These are phyloP conservation scores for Pichia exigua DNA, from an alignment of 805 yeast species.

Conservation along the genomic window DNA sequence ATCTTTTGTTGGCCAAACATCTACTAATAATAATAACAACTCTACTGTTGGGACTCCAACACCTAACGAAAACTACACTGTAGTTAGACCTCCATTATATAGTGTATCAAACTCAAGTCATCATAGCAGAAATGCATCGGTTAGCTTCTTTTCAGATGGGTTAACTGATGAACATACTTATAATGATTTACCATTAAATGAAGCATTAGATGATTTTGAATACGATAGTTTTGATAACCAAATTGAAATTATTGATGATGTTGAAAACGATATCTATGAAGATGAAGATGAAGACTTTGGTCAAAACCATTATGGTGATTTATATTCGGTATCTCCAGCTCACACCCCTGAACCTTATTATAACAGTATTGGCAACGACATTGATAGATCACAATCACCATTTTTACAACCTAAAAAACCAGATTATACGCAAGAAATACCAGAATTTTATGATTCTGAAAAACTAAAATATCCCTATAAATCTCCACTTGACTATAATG, in stretches of 20 bases:
- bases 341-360: slow-evolving; percentile 7
- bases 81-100: neutral
- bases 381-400: slow-evolving; percentile 7
- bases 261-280: neutral
- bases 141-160: slow-evolving; percentile 24
- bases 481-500: slow-evolving; percentile 29
- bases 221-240: slow-evolving; percentile 7
- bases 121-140: slow-evolving; percentile 17
- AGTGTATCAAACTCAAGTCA: neutral
- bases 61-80: neutral
- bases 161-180: slow-evolving; percentile 16
- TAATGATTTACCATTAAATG: slow-evolving; percentile 17
- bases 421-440: slow-evolving; percentile 25
- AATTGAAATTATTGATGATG: slow-evolving; percentile 5
- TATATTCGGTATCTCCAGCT: neutral
- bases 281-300: neutral
- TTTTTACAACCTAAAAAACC: slow-evolving; percentile 4
- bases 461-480: slow-evolving; percentile 25
- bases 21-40: neutral
- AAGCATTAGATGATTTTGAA: slow-evolving; percentile 7
- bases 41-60: too few relatives aligned
- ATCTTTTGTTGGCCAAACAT: neutral
- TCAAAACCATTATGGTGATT: neutral
- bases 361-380: neutral
- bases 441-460: slow-evolving; percentile 26